Base-by-base conservation (phyloP, 2,329 filamentous ascomycete species). In the Fusarium avenaceum region DNA sequence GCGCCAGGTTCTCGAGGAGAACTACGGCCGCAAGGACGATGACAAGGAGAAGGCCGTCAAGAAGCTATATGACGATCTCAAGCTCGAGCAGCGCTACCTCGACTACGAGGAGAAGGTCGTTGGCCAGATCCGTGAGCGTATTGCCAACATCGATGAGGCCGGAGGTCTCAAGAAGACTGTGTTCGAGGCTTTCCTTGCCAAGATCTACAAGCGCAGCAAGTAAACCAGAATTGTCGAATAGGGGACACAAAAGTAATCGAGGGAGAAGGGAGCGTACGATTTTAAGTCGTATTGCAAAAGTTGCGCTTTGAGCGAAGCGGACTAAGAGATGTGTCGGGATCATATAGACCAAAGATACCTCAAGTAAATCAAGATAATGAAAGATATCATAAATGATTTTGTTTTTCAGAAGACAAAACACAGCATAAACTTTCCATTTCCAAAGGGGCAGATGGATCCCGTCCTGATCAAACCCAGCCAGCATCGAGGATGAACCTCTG, bases 161-260 rank as follows among this genome's bases (percentile, higher is more conserved):
- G 87, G 92, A 69, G 96, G 96, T 17, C 82, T 99, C 76, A 97
- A 96, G 87, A 96, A 93, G 87, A 87, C 86, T 62, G 88, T 98
- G 40, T 97, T 98, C 72, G 91, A 97, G 74, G 87, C 88, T 44
- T 99, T 98, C 86, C 84, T 99, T 70, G 85, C 86, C 80, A 99
- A 99, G 88, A 98, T 99, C 78, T 98, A 98, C 88, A 97, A 97
- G 89, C 88, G 96, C 77, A 96, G 89, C 87, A 98, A 97, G 83
- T 98, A 92, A 80, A 69, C 13, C 17, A 35, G 39, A 30, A 15
- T 17, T 17, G 19, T 46, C 17, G 11, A 46, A 33, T 26, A 20
- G 42, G 22, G 48, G 40, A 42, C 24, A 57, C 42, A 30, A 44
- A 50, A 61, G 53, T 46, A 47, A 62, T 55, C 50, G 13, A 17